Evolutionary conservation across 371 early-diverging fungal genomes (phyloP).

Genomic region (Thermomucor indicae-seudaticae): DNA sequence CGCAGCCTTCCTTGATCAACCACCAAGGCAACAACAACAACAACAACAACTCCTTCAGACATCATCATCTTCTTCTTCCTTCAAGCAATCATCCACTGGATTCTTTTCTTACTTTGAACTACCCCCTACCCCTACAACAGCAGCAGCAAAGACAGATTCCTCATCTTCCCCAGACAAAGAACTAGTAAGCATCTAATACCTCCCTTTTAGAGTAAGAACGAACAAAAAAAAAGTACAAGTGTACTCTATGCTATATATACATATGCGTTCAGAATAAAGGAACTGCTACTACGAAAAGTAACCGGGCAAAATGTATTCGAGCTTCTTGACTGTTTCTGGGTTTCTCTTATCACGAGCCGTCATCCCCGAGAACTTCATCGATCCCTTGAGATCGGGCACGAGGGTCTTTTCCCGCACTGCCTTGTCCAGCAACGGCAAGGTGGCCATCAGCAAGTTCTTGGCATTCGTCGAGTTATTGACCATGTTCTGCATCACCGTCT

Average conservation of each 20-base stretch:
- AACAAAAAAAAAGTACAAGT: not conserved
- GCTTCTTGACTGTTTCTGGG: slow-evolving; percentile 64
- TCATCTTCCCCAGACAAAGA: too few species aligned
- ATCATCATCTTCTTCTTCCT: too few species aligned
- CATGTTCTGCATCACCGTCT: slow-evolving; percentile 90
- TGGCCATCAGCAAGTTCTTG: slow-evolving; percentile 69
- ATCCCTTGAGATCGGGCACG: slow-evolving; percentile 61
- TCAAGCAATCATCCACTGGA: too few species aligned
- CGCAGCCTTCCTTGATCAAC: not conserved
- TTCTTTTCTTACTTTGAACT: too few species aligned
- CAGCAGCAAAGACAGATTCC: too few species aligned
- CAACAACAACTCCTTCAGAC: not conserved
- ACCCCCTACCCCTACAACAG: too few species aligned
- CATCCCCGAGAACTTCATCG: slow-evolving; percentile 73
- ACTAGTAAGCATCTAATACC: too few species aligned
- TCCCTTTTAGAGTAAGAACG: slow-evolving; percentile 1
- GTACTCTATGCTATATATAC: too few species aligned
- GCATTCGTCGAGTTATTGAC: slow-evolving; percentile 83
- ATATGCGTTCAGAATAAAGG: too few species aligned
- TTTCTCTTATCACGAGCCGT: slow-evolving; percentile 71
- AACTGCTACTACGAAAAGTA: slow-evolving; percentile 38
- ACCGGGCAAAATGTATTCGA: slow-evolving; percentile 81
- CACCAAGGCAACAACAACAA: not conserved
- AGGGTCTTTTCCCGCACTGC: slow-evolving; percentile 47
- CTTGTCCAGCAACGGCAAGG: slow-evolving; percentile 73